These are phyloP conservation scores for Pyrus hybrid DNA, from an alignment of 331 rosid genomes.

Conservation along the genomic window DNA sequence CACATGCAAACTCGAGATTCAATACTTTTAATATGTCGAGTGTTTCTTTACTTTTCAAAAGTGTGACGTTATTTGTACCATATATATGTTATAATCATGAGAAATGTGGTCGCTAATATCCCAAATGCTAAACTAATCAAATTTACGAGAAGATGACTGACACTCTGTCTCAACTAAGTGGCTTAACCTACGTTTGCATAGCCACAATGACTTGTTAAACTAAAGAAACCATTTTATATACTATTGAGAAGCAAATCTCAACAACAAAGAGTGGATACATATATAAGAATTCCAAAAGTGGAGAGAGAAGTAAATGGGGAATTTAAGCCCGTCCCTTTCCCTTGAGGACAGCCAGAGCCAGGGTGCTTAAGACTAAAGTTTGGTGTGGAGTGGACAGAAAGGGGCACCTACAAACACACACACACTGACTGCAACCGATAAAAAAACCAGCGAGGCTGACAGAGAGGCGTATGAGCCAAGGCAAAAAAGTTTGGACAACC, in stretches of 20 bases:
- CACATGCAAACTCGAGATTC: no score
- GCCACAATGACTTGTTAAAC: no score
- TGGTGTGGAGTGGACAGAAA: constrained; percentile 21
- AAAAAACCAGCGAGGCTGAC: not conserved
- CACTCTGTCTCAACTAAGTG: no score
- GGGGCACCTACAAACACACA: not conserved
- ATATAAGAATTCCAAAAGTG: no score
- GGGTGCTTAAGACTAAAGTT: constrained; percentile 15
- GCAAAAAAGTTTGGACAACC: not conserved
- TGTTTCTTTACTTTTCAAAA: no score
- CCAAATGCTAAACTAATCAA: no score
- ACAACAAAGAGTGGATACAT: no score
- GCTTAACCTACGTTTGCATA: no score
- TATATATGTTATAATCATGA: not conserved
- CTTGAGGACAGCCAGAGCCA: not conserved
- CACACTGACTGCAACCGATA: not conserved
- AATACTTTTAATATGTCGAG: no score
- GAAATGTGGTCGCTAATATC: not conserved
- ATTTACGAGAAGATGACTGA: no score
- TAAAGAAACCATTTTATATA: no score
- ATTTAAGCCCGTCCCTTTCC: not conserved
- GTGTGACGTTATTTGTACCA: not conserved
- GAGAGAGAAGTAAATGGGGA: not conserved
- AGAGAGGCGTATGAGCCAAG: constrained; percentile 26
- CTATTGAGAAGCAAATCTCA: no score